Evolutionary conservation across 768 basidiomycete genomes (phyloP), one percentile per base, ranked within the genome.

Genomic region (Gyrodon lividus): DNA sequence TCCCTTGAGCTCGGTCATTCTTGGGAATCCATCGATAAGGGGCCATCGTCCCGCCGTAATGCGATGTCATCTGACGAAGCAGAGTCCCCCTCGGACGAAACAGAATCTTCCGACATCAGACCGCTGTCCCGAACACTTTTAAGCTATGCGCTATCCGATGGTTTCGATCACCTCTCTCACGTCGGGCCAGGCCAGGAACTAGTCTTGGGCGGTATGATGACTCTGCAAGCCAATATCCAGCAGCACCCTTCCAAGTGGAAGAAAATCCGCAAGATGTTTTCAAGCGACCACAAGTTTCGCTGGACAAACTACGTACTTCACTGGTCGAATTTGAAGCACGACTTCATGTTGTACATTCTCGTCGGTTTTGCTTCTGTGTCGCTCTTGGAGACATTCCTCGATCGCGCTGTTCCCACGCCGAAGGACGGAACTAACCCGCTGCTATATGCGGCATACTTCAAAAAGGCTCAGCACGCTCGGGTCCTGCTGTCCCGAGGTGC

Each of bases 371-470:
- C 46, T 3, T 37, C 51, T 1, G 17, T 13, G 6, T 24, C 10
- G n/a, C 23, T 52, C 2, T 6, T 48, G 6, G 38, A n/a, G 14
- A 24, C 14, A 13, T 48, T n/a, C 17, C n/a, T 52, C 2, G 17
- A 5, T 14, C 4, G 0, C 12, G 3, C 3, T 0, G 16, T 6
- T 10, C 7, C 20, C 8, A 5, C 26, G 10, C 22, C 5, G 16
- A 49, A 52, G 17, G 24, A 49, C 6, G 51, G 51, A 2, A 52
- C 48, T 1, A 52, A 52, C n/a, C 51, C 41, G 2, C 34, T 52
- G 2, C 22, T 43, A 22, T 52, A 43, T 31, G 47, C 47, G 0
- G 34, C 22, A 1, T 0, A 1, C 28, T 26, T 17, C 20, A 1
- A 2, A 24, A 19, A 9, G 19, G 10, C 34, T 0, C 39, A 52